A percentile compares a stretch with the other conserved stretches of the same genome.
phyloP scores from a whole-genome alignment of 1,139 yeast species.

The Ogataea hybrid region DNA sequence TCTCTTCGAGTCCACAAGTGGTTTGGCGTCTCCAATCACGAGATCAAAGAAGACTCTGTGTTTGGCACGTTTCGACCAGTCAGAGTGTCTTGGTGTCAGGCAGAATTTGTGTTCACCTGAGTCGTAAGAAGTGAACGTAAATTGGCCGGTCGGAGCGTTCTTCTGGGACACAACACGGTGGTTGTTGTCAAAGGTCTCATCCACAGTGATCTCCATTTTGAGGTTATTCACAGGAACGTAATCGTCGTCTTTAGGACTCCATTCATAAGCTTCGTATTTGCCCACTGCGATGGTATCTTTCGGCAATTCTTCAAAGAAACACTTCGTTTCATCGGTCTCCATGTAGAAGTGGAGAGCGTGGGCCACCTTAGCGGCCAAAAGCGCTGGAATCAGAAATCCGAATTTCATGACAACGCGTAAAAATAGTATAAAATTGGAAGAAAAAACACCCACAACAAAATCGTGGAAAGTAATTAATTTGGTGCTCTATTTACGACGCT shows the following conservation, averaged over 20 bases:
- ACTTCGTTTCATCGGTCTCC: slow-evolving; percentile 42
- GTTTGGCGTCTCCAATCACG: slow-evolving; percentile 46
- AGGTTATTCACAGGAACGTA: slow-evolving; percentile 38
- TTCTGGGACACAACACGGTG: slow-evolving; percentile 57
- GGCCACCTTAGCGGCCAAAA: slow-evolving; percentile 20
- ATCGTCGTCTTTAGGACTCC: slow-evolving; percentile 32
- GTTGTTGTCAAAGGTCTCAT: slow-evolving; percentile 55
- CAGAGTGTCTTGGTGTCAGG: slow-evolving; percentile 50
- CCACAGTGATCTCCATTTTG: slow-evolving; percentile 44
- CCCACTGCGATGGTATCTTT: slow-evolving; percentile 52
- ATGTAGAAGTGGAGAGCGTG: slow-evolving; percentile 41
- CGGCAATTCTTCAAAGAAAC: slow-evolving; percentile 55
- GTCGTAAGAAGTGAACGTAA: slow-evolving; percentile 59
- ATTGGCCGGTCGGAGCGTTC: slow-evolving; percentile 50
- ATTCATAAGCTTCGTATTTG: slow-evolving; percentile 34
- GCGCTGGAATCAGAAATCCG: slow-evolving; percentile 7
- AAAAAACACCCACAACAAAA: slow-evolving; percentile 2
- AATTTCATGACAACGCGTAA: slow-evolving; percentile 12
- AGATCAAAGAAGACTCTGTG: slow-evolving; percentile 48
- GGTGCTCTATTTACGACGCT: slow-evolving; percentile 24
- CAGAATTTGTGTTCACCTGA: slow-evolving; percentile 65
- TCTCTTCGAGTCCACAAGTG: slow-evolving; percentile 45
- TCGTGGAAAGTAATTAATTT: slow-evolving; percentile 1
- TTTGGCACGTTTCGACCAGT: slow-evolving; percentile 38
- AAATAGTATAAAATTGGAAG: slow-evolving; percentile 1